Base-by-base conservation (phyloP, 2,329 filamentous ascomycete species). In the Colletotrichum tropicale region DNA sequence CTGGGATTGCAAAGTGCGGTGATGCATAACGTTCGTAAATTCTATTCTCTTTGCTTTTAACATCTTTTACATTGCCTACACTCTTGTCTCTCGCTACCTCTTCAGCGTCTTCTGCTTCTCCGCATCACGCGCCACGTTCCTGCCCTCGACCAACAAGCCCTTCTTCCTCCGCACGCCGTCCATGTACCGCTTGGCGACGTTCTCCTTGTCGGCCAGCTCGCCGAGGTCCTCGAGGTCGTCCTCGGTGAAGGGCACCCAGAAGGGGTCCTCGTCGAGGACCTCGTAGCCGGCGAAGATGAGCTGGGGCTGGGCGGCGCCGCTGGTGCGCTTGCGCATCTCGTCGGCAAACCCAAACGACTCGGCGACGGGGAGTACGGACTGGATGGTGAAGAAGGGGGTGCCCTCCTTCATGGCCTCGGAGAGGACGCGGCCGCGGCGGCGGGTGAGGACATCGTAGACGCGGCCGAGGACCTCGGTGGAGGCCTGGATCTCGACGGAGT, bases 401-500 rank as follows among this genome's bases (percentile, higher is more conserved):
- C 97, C 96, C 82, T 98, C 96, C 80, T 98, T 98, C 88, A 99
- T 94, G 24, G 93, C 92, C 85, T 99, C 97, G 12, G 94, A 94
- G 26, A 98, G 91, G 69, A 99, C 98, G 48, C 93, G 94, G 30
- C 97, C 97, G 38, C 96, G 93, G 7, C 97, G 94, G 2, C 96
- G 94, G 36, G 96, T 98, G n/a, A 99, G 93, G n/a, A 98, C 96
- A 79, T 95, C 95, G 88, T 99, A 99, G 38, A 98, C 97, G 34
- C 95, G 93, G 26, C 97, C 97, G 7, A 99, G 92, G 56, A 98
- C 97, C 85, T 98, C 97, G 80, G 96, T 96, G 26, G 95, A 96
- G 34, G 96, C 96, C 89, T 98, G 97, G 81, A 99, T 98, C 83
- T 98, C 97, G 83, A 96, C 98, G 71, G 92, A 95, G 87, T 99